Conservation (phyloP, 2,329 filamentous ascomycete species). For the Trichoderma sp. region DNA sequence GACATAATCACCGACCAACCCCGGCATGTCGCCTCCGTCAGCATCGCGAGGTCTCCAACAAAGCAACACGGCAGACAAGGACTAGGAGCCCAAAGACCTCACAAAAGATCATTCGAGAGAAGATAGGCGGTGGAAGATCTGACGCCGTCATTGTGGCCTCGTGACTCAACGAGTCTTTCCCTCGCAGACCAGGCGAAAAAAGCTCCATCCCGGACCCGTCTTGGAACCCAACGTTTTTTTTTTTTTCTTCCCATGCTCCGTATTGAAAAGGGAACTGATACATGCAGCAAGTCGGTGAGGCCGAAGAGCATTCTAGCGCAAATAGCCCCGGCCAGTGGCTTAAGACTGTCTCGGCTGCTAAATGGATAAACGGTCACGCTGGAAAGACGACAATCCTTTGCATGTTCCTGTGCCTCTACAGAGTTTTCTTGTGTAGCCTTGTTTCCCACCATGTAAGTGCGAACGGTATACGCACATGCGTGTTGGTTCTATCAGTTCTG, state of each 20-base stretch:
- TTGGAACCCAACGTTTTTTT: conserved; percentile 15
- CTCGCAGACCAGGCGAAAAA: conserved; percentile 16
- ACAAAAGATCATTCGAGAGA: conserved; percentile 1
- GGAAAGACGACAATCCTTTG: conserved; percentile 26
- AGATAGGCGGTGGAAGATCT: conserved; percentile 22
- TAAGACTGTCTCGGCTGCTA: conserved; percentile 22
- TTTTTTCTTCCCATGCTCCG: background rate
- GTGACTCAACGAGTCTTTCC: conserved; percentile 24
- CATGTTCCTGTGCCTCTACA: conserved; percentile 26
- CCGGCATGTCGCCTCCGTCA: conserved; percentile 10
- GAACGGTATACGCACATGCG: conserved; percentile 26
- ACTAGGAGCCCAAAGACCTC: conserved; percentile 1
- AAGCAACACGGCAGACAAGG: background rate
- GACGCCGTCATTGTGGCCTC: conserved; percentile 27
- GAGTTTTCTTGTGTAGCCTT: conserved; percentile 26
- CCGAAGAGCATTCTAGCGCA: conserved; percentile 19
- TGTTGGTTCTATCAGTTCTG: conserved; percentile 30
- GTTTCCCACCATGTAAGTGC: conserved; percentile 18
- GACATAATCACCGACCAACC: conserved; percentile 8
- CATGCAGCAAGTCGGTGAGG: conserved; percentile 25
- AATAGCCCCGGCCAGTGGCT: conserved; percentile 19
- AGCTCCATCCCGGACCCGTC: conserved; percentile 25
- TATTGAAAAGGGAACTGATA: background rate
- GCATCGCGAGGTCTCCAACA: conserved; percentile 10
- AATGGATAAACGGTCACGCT: conserved; percentile 12